Evolutionary conservation across 2,329 filamentous ascomycete genomes (phyloP).

Genomic region (Calonectria hongkongensis): DNA sequence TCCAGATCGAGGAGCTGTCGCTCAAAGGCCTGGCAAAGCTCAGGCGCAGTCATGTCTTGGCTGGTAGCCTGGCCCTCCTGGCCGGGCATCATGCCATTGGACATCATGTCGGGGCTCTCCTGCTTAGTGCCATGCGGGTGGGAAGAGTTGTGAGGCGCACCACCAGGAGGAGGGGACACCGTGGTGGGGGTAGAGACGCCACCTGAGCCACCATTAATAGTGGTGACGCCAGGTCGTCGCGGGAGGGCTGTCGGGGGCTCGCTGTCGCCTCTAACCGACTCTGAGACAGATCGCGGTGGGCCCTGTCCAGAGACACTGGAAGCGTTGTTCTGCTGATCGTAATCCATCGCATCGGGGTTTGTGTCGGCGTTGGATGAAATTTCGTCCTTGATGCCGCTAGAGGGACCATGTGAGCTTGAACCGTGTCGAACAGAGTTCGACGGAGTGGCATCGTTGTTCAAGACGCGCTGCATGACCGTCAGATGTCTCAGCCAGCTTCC

Average conservation of each 20-base stretch:
- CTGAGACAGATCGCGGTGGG: slow-evolving; percentile 61
- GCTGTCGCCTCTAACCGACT: slow-evolving; percentile 68
- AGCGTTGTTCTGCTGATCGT: slow-evolving; percentile 65
- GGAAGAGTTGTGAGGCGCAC: slow-evolving; percentile 50
- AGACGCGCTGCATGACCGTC: slow-evolving; percentile 76
- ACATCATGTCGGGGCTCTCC: slow-evolving; percentile 57
- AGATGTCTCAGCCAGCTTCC: slow-evolving; percentile 76
- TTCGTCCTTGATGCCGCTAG: slow-evolving; percentile 70
- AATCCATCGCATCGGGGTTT: slow-evolving; percentile 75
- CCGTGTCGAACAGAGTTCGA: slow-evolving; percentile 60
- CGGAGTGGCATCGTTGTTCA: slow-evolving; percentile 70
- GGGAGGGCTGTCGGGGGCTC: slow-evolving; percentile 70
- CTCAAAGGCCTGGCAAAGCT: slow-evolving; percentile 76
- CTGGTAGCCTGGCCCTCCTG: slow-evolving; percentile 60
- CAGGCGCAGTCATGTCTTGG: slow-evolving; percentile 75
- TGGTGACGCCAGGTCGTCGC: slow-evolving; percentile 73
- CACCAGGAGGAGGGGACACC: slow-evolving; percentile 64
- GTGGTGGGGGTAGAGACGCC: slow-evolving; percentile 68
- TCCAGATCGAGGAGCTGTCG: slow-evolving; percentile 76
- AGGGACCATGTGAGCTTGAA: slow-evolving; percentile 54
- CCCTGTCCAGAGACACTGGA: slow-evolving; percentile 54
- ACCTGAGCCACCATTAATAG: slow-evolving; percentile 75
- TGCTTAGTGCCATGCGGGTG: slow-evolving; percentile 61
- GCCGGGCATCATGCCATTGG: slow-evolving; percentile 57
- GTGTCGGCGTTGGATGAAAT: slow-evolving; percentile 73